phyloP scores from a whole-genome alignment of 2,329 filamentous ascomycete species.

The Amauroascus verrucosus region DNA sequence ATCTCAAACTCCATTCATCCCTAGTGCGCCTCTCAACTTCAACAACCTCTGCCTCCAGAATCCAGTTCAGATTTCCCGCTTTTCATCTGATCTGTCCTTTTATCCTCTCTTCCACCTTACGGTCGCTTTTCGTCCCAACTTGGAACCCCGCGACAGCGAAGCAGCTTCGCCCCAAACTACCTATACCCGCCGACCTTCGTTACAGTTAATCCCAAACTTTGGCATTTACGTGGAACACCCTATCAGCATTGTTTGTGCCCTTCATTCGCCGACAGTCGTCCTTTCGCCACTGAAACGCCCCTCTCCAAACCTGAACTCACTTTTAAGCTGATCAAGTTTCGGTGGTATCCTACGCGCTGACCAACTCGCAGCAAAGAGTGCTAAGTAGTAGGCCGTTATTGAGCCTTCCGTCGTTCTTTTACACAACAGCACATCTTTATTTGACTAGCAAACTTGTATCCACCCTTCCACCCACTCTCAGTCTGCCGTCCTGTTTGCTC shows the following conservation, averaged over 20 bases:
- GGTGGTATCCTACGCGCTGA: background rate
- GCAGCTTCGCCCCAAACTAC: background rate
- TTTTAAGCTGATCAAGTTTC: background rate
- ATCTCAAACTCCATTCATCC: background rate
- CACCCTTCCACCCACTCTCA: background rate
- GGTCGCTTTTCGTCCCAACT: background rate
- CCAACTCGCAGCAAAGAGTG: background rate
- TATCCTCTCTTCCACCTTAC: background rate
- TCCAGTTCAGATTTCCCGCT: background rate
- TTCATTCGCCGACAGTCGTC: background rate
- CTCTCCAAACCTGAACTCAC: background rate
- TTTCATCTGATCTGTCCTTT: background rate
- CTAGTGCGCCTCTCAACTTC: slow-evolving; percentile 1
- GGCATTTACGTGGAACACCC: background rate
- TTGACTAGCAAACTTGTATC: background rate
- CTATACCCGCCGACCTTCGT: background rate
- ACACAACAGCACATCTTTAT: background rate
- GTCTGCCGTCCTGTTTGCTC: background rate
- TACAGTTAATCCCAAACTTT: slow-evolving; percentile 1
- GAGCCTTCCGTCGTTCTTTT: background rate
- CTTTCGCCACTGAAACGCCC: slow-evolving; percentile 1
- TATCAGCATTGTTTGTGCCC: slow-evolving; percentile 2
- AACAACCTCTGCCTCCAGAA: background rate
- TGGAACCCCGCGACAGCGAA: background rate
- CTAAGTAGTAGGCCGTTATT: background rate